Conservation (phyloP, 1,139 yeast species). For the Schizosaccharomyces versatilis region DNA sequence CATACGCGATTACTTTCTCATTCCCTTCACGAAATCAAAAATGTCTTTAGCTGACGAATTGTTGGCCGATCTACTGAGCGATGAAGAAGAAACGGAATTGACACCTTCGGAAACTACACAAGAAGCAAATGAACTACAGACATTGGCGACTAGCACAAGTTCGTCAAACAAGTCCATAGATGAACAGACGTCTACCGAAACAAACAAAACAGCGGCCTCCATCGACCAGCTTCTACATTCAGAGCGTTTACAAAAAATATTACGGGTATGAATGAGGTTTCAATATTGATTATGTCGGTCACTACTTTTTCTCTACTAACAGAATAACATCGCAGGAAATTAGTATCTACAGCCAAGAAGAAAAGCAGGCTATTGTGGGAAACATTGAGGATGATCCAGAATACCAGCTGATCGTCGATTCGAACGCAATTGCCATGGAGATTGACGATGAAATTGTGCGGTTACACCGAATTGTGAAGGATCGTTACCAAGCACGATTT, state of each 20-base stretch:
- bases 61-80: conserved; percentile 19
- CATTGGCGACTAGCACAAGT: background rate
- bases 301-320: no score
- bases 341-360: background rate
- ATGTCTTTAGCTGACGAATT: conserved; percentile 23
- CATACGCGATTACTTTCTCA: background rate
- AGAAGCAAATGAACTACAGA: conserved; percentile 4
- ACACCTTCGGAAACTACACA: conserved; percentile 2
- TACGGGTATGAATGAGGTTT: background rate
- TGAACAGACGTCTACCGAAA: background rate
- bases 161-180: background rate
- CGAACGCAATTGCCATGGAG: conserved; percentile 36
- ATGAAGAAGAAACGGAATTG: conserved; percentile 6
- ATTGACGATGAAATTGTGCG: conserved; percentile 34
- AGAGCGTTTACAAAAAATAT: background rate
- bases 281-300: no score
- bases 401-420: conserved; percentile 29
- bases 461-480: conserved; percentile 29
- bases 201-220: background rate
- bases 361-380: conserved; percentile 9
- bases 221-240: background rate
- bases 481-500: conserved; percentile 38
- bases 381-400: conserved; percentile 24
- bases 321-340: background rate
- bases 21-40: background rate